A percentile compares a stretch with the other conserved stretches of the same genome.
phyloP scores from a whole-genome alignment of 2,329 filamentous ascomycete genomes.

The Colletotrichum navitas region DNA sequence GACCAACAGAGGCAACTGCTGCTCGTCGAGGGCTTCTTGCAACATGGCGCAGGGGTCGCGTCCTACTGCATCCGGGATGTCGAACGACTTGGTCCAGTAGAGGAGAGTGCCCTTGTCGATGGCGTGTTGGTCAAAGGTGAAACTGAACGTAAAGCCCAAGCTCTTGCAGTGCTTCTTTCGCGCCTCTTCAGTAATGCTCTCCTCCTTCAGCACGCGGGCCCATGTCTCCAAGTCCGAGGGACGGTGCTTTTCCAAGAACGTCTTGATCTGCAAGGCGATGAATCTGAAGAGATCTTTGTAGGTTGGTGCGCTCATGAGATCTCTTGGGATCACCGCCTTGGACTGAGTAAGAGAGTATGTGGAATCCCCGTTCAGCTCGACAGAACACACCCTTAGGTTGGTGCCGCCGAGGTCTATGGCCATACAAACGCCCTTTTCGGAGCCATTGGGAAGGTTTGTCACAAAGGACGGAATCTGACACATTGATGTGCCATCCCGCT shows the following conservation, averaged over 20 bases:
- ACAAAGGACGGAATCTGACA: constrained; percentile 84
- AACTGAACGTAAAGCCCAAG: constrained; percentile 61
- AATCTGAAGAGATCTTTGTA: constrained; percentile 77
- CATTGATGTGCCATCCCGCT: constrained; percentile 34
- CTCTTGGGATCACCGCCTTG: constrained; percentile 50
- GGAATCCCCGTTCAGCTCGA: constrained; percentile 64
- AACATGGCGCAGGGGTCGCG: constrained; percentile 81
- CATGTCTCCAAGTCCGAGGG: constrained; percentile 28
- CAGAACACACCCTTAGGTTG: constrained; percentile 51
- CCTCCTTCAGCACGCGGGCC: constrained; percentile 8
- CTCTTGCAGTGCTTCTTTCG: constrained; percentile 38
- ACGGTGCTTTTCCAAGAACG: constrained; percentile 74
- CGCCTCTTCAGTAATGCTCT: not conserved
- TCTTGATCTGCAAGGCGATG: constrained; percentile 78
- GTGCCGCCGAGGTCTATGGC: constrained; percentile 53
- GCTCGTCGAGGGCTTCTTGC: constrained; percentile 77
- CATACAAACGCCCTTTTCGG: constrained; percentile 70
- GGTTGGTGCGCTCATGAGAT: constrained; percentile 44
- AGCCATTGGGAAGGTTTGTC: constrained; percentile 81
- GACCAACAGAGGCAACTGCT: constrained; percentile 77
- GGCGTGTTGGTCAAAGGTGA: constrained; percentile 81
- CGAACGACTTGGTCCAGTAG: constrained; percentile 86
- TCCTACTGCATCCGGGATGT: constrained; percentile 81
- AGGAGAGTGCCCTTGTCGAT: constrained; percentile 77
- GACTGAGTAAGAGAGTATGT: constrained; percentile 78